Conservation (phyloP, 306 rosid genomes). For the Rubus idaeus region DNA sequence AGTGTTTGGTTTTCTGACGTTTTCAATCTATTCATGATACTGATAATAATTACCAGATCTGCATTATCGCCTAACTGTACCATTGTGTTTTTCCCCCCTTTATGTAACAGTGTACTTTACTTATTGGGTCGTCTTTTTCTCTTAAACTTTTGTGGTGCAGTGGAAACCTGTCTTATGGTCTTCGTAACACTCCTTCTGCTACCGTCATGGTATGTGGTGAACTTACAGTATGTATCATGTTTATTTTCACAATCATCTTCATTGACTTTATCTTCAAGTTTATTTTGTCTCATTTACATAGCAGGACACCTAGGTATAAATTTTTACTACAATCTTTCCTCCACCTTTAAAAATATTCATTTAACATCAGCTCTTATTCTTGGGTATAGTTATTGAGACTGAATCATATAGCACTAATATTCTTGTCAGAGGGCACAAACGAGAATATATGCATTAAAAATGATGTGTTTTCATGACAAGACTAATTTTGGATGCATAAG, state of each 20-base stretch:
- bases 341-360: neutral
- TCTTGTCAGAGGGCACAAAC: neutral
- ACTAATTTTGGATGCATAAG: neutral
- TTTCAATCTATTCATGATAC: neutral
- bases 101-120: neutral
- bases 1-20: neutral
- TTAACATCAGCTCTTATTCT: neutral
- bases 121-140: neutral
- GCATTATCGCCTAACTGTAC: neutral
- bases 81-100: neutral
- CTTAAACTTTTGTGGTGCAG: conserved; percentile 41
- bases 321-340: neutral
- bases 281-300: neutral
- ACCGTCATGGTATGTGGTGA: conserved; percentile 54
- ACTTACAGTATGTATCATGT: conserved; percentile 12
- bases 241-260: conserved; percentile 11
- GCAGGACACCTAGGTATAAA: neutral
- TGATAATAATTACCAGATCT: neutral
- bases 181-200: conserved; percentile 77
- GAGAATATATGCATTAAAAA: neutral
- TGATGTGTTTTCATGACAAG: neutral
- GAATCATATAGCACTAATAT: neutral
- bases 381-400: neutral
- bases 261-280: neutral
- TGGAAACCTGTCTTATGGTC: conserved; percentile 81